These are phyloP conservation scores for Sporothrix dimorphospora DNA, from an alignment of 2,329 filamentous ascomycete species.

Conservation along the genomic window DNA sequence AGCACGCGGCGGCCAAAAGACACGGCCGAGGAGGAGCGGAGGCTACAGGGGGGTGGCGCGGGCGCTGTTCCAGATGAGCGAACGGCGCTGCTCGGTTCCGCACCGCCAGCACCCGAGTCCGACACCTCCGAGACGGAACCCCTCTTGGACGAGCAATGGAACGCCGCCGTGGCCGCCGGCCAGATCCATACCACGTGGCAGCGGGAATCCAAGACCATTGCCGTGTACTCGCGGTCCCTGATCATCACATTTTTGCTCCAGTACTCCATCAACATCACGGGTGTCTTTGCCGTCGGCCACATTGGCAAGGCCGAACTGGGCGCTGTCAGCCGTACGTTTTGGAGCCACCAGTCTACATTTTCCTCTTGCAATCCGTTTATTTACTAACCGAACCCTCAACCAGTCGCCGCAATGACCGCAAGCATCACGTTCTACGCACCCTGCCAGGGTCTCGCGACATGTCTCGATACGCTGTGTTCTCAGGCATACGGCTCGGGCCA, in stretches of 20 bases:
- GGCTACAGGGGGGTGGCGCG: constrained; percentile 67
- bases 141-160: constrained; percentile 73
- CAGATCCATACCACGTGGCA: constrained; percentile 89
- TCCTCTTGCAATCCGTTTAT: not conserved
- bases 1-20: constrained; percentile 57
- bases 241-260: constrained; percentile 77
- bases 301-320: constrained; percentile 72
- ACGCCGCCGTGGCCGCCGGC: constrained; percentile 79
- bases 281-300: constrained; percentile 76
- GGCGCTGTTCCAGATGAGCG: constrained; percentile 48
- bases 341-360: not conserved
- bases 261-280: constrained; percentile 81
- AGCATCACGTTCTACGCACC: constrained; percentile 78
- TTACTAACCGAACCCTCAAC: not conserved
- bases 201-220: constrained; percentile 81
- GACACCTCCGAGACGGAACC: constrained; percentile 34
- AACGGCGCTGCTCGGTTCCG: constrained; percentile 40
- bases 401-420: constrained; percentile 74
- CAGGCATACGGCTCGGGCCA: constrained; percentile 93
- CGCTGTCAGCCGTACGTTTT: constrained; percentile 57
- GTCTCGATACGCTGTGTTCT: constrained; percentile 87
- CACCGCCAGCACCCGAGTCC: not conserved
- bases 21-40: constrained; percentile 53
- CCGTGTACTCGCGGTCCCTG: constrained; percentile 70
- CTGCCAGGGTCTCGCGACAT: constrained; percentile 84